A percentile compares a stretch with the other conserved stretches of the same genome.
phyloP scores from a whole-genome alignment of 306 rosid species.

The Alnus glutinosa region DNA sequence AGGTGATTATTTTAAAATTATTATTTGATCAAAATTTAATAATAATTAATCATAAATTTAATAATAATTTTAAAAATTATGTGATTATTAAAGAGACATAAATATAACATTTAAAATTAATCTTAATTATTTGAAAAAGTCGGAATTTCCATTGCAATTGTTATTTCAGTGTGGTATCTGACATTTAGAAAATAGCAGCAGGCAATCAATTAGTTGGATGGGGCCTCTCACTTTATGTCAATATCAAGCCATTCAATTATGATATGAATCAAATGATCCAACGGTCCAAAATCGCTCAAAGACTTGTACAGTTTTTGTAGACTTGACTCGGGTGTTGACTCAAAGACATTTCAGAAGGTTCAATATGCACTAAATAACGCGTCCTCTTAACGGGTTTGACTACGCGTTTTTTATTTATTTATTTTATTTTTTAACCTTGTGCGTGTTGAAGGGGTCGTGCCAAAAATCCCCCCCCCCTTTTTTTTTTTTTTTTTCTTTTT shows the following conservation, averaged over 20 bases:
- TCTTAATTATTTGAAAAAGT: too few species aligned
- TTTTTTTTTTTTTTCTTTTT: neutral
- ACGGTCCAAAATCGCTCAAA: conserved; percentile 15
- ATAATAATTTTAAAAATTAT: too few species aligned
- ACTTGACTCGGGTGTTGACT: conserved; percentile 16
- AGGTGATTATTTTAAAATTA: too few species aligned
- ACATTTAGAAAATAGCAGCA: neutral
- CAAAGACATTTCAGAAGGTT: neutral
- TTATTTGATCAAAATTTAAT: too few species aligned
- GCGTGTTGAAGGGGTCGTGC: too few species aligned
- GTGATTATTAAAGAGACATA: too few species aligned
- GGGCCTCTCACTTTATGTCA: neutral
- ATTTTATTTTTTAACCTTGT: neutral
- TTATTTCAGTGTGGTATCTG: too few species aligned
- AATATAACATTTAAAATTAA: too few species aligned
- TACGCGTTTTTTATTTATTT: neutral
- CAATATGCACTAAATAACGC: neutral
- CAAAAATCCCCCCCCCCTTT: too few species aligned
- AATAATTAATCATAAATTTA: too few species aligned
- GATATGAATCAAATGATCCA: conserved; percentile 9
- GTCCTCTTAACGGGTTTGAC: neutral
- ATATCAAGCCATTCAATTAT: neutral
- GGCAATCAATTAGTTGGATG: neutral
- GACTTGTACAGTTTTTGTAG: conserved; percentile 15
- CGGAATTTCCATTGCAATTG: too few species aligned